phyloP scores from a whole-genome alignment of 768 basidiomycete species.

The Hortiboletus flavorubellus region DNA sequence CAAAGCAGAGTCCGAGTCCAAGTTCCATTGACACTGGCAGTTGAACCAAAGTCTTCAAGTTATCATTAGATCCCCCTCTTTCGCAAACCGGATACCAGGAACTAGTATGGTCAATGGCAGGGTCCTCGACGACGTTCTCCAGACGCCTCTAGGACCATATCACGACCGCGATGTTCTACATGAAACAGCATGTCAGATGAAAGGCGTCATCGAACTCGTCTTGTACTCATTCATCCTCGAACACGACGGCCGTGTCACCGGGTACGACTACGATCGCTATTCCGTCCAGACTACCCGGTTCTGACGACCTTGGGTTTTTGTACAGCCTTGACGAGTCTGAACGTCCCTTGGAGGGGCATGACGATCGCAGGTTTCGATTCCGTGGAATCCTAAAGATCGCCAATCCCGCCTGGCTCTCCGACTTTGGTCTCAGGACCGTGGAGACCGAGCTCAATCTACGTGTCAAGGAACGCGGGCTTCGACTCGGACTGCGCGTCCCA shows the following conservation, averaged over 20 bases:
- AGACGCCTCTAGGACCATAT: conserved; percentile 31
- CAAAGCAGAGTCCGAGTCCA: neutral
- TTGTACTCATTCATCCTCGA: conserved; percentile 32
- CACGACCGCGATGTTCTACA: conserved; percentile 24
- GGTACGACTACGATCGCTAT: conserved; percentile 16
- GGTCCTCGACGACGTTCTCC: conserved; percentile 23
- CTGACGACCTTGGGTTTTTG: neutral
- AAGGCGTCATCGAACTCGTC: conserved; percentile 11
- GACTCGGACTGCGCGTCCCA: conserved; percentile 16
- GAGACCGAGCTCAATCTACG: conserved; percentile 43
- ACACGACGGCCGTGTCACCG: conserved; percentile 21
- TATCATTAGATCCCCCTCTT: neutral
- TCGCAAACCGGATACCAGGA: neutral
- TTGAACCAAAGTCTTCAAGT: neutral
- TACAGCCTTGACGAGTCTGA: conserved; percentile 50
- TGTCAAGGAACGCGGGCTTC: conserved; percentile 29
- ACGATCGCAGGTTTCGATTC: conserved; percentile 40
- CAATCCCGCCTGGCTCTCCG: conserved; percentile 48
- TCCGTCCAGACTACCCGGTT: neutral
- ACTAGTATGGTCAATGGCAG: conserved; percentile 16
- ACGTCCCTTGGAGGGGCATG: conserved; percentile 29
- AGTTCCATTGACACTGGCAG: neutral
- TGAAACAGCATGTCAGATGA: conserved; percentile 16
- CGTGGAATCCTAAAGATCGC: conserved; percentile 50
- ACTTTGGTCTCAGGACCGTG: conserved; percentile 39